phyloP scores from a whole-genome alignment of 345 rosid genomes.

The Citrus trifoliata region DNA sequence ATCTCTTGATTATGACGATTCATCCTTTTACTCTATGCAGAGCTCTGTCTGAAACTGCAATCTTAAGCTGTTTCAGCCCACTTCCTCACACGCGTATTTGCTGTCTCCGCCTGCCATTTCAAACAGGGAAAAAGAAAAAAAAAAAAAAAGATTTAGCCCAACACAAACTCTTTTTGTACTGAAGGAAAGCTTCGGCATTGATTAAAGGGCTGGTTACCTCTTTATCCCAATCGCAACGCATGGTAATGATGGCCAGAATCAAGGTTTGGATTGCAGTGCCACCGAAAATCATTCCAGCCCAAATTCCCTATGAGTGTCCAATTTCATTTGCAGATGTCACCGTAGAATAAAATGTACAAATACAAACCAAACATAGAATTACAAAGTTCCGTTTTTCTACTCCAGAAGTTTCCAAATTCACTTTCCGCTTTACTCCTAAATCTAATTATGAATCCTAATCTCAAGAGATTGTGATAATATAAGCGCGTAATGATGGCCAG shows the following conservation, averaged over 20 bases:
- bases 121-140: background rate
- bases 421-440: background rate
- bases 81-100: conserved; percentile 48
- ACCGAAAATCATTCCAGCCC: conserved; percentile 94
- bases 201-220: conserved; percentile 37
- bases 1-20: background rate
- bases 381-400: background rate
- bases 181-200: background rate
- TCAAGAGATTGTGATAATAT: background rate
- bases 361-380: background rate
- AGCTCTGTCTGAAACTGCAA: background rate
- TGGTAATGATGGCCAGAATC: conserved; percentile 46
- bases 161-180: background rate
- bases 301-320: conserved; percentile 51
- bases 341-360: background rate
- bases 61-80: conserved; percentile 37
- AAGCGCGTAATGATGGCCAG: background rate
- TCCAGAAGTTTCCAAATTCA: background rate
- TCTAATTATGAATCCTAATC: background rate
- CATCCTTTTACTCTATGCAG: background rate
- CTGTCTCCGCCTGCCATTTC: conserved; percentile 64
- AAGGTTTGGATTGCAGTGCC: conserved; percentile 74
- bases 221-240: conserved; percentile 73
- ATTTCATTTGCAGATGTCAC: background rate
- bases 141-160: background rate